Percentiles rank a stretch among this genome's conserved stretches.
Conservation (phyloP, 805 yeast species). For the Hanseniaspora thailandica region DNA sequence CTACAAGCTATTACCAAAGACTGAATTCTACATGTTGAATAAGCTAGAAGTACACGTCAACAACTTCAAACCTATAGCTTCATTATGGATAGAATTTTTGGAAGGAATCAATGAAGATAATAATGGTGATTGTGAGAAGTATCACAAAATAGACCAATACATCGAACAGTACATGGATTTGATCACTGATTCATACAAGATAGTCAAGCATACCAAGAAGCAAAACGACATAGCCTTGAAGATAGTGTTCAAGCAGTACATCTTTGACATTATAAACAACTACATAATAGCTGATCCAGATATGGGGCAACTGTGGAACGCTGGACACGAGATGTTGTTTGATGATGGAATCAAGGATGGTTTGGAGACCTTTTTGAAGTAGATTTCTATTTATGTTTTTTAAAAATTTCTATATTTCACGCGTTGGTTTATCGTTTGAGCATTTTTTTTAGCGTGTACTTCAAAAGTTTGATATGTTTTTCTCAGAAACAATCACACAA, state of each 20-base stretch:
- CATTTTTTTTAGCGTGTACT: background rate
- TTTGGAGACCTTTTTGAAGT: slow-evolving; percentile 9
- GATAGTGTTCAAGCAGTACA: slow-evolving; percentile 37
- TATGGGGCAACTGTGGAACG: slow-evolving; percentile 12
- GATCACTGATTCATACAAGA: slow-evolving; percentile 18
- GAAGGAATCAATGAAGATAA: slow-evolving; percentile 63
- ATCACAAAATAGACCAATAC: slow-evolving; percentile 35
- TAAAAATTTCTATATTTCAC: background rate
- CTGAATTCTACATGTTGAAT: slow-evolving; percentile 1
- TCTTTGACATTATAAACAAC: slow-evolving; percentile 27
- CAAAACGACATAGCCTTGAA: slow-evolving; percentile 45
- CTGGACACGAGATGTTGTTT: background rate
- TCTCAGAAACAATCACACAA: background rate
- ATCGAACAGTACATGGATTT: slow-evolving; percentile 26
- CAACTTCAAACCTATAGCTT: slow-evolving; percentile 28
- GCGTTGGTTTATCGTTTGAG: background rate
- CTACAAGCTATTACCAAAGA: slow-evolving; percentile 27
- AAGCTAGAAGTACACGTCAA: slow-evolving; percentile 8
- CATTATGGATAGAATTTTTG: slow-evolving; percentile 41
- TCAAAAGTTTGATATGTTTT: background rate
- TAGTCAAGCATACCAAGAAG: slow-evolving; percentile 17
- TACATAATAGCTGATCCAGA: slow-evolving; percentile 14
- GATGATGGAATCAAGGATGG: slow-evolving; percentile 9
- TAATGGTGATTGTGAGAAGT: slow-evolving; percentile 45
- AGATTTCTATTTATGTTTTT: background rate